phyloP scores from a whole-genome alignment of 2,329 filamentous ascomycete species.

The Diaporthe vexans region DNA sequence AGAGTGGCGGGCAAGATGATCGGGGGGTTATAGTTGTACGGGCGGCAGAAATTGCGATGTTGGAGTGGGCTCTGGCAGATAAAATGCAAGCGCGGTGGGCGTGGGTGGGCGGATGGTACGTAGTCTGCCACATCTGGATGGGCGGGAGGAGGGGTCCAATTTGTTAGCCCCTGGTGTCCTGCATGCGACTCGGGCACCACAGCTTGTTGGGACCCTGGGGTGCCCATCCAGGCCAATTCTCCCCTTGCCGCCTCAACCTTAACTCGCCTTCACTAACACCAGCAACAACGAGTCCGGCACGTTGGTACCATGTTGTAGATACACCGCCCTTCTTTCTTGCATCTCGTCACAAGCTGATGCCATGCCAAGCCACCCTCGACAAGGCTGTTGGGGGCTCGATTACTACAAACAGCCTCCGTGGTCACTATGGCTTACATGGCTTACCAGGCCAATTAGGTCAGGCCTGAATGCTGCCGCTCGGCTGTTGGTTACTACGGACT shows the following conservation, averaged over 20 bases:
- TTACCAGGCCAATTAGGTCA: background rate
- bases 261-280: slow-evolving; percentile 14
- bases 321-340: slow-evolving; percentile 21
- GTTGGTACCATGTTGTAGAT: background rate
- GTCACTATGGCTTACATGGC: background rate
- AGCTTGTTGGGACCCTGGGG: slow-evolving; percentile 23
- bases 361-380: background rate
- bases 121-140: slow-evolving; percentile 3
- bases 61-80: slow-evolving; percentile 33
- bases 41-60: slow-evolving; percentile 32
- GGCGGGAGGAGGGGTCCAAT: slow-evolving; percentile 30
- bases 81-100: slow-evolving; percentile 36
- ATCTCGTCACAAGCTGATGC: slow-evolving; percentile 1
- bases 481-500: background rate
- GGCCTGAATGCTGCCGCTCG: background rate
- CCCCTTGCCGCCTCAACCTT: slow-evolving; percentile 28
- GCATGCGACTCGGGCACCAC: slow-evolving; percentile 18
- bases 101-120: slow-evolving; percentile 25
- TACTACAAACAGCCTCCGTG: background rate
- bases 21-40: slow-evolving; percentile 25
- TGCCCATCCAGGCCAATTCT: background rate
- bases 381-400: background rate
- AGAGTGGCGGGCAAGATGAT: background rate
- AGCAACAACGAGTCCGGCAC: background rate
- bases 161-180: slow-evolving; percentile 34